phyloP scores from a whole-genome alignment of 2,329 filamentous ascomycete species.

The Aspergillus glaucus region DNA sequence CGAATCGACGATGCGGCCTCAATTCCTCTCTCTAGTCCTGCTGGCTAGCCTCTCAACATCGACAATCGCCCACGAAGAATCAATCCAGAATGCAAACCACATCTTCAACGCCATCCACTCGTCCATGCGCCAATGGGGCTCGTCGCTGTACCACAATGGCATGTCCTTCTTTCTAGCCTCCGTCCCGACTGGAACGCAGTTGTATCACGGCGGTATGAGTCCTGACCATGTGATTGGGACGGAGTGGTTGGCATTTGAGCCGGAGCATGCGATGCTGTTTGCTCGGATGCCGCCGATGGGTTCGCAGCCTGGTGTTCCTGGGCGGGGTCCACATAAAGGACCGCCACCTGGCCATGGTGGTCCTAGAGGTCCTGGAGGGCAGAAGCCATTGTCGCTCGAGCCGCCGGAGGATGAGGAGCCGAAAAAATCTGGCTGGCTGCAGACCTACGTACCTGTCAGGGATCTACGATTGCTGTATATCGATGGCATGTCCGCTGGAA shows the following conservation, averaged over 20 bases:
- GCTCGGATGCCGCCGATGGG: slow-evolving; percentile 29
- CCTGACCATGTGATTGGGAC: slow-evolving; percentile 45
- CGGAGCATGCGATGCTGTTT: slow-evolving; percentile 65
- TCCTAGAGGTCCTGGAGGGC: background rate
- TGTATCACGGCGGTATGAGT: slow-evolving; percentile 59
- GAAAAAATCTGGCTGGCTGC: slow-evolving; percentile 50
- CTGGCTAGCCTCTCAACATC: background rate
- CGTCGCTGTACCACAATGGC: slow-evolving; percentile 67
- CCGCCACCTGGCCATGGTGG: background rate
- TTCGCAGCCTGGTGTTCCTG: slow-evolving; percentile 5
- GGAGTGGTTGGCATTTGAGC: slow-evolving; percentile 72
- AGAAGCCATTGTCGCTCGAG: background rate
- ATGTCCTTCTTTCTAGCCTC: slow-evolving; percentile 64
- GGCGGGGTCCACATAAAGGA: too few species aligned
- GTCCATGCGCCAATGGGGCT: slow-evolving; percentile 69
- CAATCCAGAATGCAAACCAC: slow-evolving; percentile 49
- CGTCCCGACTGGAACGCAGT: slow-evolving; percentile 57
- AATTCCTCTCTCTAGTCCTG: background rate
- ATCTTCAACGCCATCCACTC: slow-evolving; percentile 70
- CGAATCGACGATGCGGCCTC: background rate
- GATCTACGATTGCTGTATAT: slow-evolving; percentile 59
- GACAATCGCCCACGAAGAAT: background rate
- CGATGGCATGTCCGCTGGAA: slow-evolving; percentile 64
- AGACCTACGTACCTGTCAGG: slow-evolving; percentile 57
- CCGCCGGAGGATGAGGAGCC: background rate